These are phyloP conservation scores for Gnomoniopsis sp. DNA, from an alignment of 2,329 filamentous ascomycete genomes.

Conservation along the genomic window DNA sequence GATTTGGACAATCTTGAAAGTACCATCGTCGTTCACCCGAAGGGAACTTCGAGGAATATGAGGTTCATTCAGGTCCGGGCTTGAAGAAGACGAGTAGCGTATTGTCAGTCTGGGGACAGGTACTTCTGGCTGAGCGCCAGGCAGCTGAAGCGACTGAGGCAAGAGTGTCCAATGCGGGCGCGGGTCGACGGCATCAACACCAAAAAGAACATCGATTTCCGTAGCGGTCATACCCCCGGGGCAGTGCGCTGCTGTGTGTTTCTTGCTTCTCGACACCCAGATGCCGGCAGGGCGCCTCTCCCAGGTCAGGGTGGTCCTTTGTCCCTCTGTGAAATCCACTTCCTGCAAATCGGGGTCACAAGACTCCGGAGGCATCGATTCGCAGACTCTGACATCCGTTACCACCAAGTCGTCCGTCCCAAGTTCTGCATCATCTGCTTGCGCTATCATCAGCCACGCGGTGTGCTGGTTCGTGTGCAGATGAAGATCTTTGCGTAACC, in stretches of 20 bases:
- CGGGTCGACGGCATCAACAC: conserved; percentile 34
- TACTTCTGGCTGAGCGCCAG: conserved; percentile 26
- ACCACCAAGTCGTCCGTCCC: conserved; percentile 57
- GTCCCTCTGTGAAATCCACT: no score
- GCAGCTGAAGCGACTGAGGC: conserved; percentile 31
- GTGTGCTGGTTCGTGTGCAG: conserved; percentile 60
- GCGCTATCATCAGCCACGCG: conserved; percentile 61
- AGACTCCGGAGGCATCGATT: no score
- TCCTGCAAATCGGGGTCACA: no score
- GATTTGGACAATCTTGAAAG: conserved; percentile 71
- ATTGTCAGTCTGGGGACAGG: conserved; percentile 34
- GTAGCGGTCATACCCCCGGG: conserved; percentile 51
- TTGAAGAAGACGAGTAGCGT: conserved; percentile 20
- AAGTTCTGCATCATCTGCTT: conserved; percentile 62
- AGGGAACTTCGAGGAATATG: conserved; percentile 24
- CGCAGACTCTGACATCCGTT: conserved; percentile 58
- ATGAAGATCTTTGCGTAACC: conserved; percentile 69
- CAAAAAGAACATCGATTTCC: conserved; percentile 66
- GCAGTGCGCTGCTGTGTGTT: conserved; percentile 17
- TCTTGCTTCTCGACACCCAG: conserved; percentile 59
- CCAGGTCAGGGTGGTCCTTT: conserved; percentile 38
- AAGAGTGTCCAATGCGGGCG: conserved; percentile 32
- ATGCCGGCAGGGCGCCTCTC: conserved; percentile 62
- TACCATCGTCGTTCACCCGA: conserved; percentile 64
- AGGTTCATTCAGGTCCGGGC: conserved; percentile 23